Base-by-base conservation (phyloP, 2,329 filamentous ascomycete species). In the Chaetomiaceae sp. region DNA sequence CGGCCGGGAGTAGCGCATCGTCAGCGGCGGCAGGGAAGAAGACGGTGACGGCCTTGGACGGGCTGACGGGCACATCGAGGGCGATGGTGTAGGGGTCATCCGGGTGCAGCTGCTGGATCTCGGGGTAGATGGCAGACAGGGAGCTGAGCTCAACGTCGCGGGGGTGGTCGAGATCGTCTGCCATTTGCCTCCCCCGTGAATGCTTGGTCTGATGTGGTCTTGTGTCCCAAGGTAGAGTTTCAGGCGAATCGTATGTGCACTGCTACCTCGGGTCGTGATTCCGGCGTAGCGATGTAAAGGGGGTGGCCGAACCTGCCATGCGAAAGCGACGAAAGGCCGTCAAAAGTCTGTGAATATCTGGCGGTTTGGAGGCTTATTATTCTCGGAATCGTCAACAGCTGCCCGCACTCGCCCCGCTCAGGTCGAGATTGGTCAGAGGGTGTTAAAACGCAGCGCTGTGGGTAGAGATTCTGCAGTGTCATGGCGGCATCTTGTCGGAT, bases 41-140 rank as follows among this genome's bases (percentile, higher is more conserved):
- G 52, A 86, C 80, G 5, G 75, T 79, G 51, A 85, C 72, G 9
- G 80, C 73, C 37, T 74, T 71, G 30, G 68, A 69, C 10, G 82
- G 77, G 57, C 76, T 74, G 36, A 85, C 77, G 3, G 81, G 79
- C 16, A 86, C 67, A 40, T 82, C 78, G 52, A 86, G 74, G 38
- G 73, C 71, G 64, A 84, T 77, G 7, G 70, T 71, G 61, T 76
- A 75, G n/a, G 64, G 65, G 53, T 75, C 69, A 29, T 73, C 61
- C 6, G 71, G 64, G 41, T 73, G 66, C 18, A 74, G 65, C 8
- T 70, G 67, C 27, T 72, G 72, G 13, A 87, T 77, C 67, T 87
- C 84, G n/a, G 84, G 84, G 58, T 79, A 87, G 62, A 87, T 87
- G 57, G 82, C 81, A 51, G 75, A 70, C 51, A 87, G 75, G 13